Evolutionary conservation across 2,329 filamentous ascomycete genomes (phyloP), one percentile per base, ranked within the genome.

Genomic region (Pyrenophora teres): DNA sequence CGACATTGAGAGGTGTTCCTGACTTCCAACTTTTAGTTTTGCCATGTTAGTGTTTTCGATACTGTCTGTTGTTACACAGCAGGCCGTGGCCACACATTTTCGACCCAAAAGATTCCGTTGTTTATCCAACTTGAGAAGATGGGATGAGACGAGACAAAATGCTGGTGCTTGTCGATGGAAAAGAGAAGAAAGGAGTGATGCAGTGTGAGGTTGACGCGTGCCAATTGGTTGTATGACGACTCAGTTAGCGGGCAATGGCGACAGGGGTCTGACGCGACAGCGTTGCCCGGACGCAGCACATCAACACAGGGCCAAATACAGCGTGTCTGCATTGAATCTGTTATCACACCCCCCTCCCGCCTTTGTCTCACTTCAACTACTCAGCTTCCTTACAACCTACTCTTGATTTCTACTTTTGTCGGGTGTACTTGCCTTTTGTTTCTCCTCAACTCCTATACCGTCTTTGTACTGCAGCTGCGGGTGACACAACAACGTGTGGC

Each of bases 221-320:
- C 42, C 44, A 57, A 57, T 62, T 63, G 59, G 61, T 9, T 13
- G 49, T 15, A 42, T 39, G 19, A 50, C 32, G 44, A 39, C 10
- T 49, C 10, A 10, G 31, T 40, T 21, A 35, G 50, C 35, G 44
- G 49, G 40, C 25, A 27, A 33, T 36, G 36, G 50, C 40, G 44
- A 45, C 59, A 57, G 50, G 59, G 57, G 36, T 54, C 47, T 41
- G 46, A 46, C 46, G 42, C 19, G 25, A 12, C 18, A 18, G 40
- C 50, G 54, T 57, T 56, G 48, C 62, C 44, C 27, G 27, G 27
- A 30, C 27, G 27, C 27, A 30, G 27, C 27, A 54, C 54, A 43
- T 52, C 56, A 62, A 64, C 61, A 64, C 52, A 59, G 56, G 47
- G 57, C 50, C 35, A 41, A 33, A 44, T 35, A 40, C 40, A 18